Evolutionary conservation across 352 stramenopile species (phyloP).

Genomic region (Phytophthora pluvialis): DNA sequence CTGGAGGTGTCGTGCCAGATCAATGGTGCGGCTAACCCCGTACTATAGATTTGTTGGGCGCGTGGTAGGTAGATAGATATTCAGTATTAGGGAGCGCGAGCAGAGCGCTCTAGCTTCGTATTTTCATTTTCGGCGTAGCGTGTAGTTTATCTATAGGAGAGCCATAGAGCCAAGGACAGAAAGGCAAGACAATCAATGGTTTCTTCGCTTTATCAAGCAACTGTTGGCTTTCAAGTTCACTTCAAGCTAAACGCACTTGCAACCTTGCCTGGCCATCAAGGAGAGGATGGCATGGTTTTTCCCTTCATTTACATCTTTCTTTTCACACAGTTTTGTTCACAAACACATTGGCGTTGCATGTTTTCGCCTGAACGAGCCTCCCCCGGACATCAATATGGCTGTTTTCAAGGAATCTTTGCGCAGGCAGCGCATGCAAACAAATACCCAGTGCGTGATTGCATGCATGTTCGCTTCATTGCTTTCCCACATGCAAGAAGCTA

Average conservation of each 20-base stretch:
- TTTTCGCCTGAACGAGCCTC: too few relatives aligned
- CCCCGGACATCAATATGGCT: too few relatives aligned
- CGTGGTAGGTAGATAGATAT: constrained; percentile 34
- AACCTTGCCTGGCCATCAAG: too few relatives aligned
- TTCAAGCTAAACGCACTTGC: too few relatives aligned
- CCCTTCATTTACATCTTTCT: too few relatives aligned
- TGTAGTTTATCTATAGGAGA: constrained; percentile 43
- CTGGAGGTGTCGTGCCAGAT: constrained; percentile 84
- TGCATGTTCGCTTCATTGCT: constrained; percentile 12
- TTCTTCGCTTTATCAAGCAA: constrained; percentile 22
- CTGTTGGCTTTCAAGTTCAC: not conserved
- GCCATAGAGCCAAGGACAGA: constrained; percentile 23
- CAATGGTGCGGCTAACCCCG: constrained; percentile 43
- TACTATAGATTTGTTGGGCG: constrained; percentile 24
- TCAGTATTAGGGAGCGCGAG: constrained; percentile 45
- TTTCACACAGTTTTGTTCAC: too few relatives aligned
- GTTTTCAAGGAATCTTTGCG: too few relatives aligned
- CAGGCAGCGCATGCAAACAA: not conserved
- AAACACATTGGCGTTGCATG: not conserved
- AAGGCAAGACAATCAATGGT: constrained; percentile 35
- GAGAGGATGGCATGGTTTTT: too few relatives aligned
- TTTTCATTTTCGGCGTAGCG: constrained; percentile 37
- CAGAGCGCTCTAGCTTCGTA: constrained; percentile 39
- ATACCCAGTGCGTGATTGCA: not conserved
- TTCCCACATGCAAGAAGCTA: constrained; percentile 13